These are phyloP conservation scores for Pichia heedii DNA, from an alignment of 805 yeast species.

Conservation along the genomic window DNA sequence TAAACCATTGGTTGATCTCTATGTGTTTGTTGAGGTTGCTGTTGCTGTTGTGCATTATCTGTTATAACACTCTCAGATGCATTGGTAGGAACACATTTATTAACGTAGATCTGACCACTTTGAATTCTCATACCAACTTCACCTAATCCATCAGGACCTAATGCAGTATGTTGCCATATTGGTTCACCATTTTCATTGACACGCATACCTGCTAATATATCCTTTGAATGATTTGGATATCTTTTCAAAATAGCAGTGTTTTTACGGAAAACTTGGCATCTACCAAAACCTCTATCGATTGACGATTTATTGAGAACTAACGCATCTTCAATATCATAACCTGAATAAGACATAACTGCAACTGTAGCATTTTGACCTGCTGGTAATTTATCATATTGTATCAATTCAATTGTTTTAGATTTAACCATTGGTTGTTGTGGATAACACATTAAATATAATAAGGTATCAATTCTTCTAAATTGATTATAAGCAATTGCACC, in stretches of 20 bases:
- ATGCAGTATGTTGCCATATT: slow-evolving; percentile 72
- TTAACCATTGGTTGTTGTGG: slow-evolving; percentile 99
- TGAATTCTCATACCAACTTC: slow-evolving; percentile 89
- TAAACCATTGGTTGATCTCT: slow-evolving; percentile 88
- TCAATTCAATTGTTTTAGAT: slow-evolving; percentile 91
- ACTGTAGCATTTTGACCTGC: slow-evolving; percentile 99
- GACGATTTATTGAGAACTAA: slow-evolving; percentile 89
- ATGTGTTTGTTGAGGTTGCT: slow-evolving; percentile 38
- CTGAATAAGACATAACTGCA: slow-evolving; percentile 98
- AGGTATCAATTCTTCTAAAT: slow-evolving; percentile 88
- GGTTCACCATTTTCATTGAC: slow-evolving; percentile 75
- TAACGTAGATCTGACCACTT: slow-evolving; percentile 89
- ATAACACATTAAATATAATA: slow-evolving; percentile 91
- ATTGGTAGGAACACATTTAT: slow-evolving; percentile 85
- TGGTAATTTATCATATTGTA: slow-evolving; percentile 91
- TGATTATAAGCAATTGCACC: slow-evolving; percentile 98
- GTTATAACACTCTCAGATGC: slow-evolving; percentile 60
- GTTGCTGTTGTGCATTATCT: slow-evolving; percentile 22
- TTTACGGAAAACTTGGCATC: slow-evolving; percentile 92
- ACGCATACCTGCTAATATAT: slow-evolving; percentile 85
- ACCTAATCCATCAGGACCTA: slow-evolving; percentile 94
- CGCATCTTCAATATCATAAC: slow-evolving; percentile 99
- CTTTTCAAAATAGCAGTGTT: slow-evolving; percentile 83
- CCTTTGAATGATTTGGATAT: slow-evolving; percentile 90
- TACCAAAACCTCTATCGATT: slow-evolving; percentile 92